Evolutionary conservation across 768 basidiomycete genomes (phyloP).

Genomic region (Leccinum variicolor): DNA sequence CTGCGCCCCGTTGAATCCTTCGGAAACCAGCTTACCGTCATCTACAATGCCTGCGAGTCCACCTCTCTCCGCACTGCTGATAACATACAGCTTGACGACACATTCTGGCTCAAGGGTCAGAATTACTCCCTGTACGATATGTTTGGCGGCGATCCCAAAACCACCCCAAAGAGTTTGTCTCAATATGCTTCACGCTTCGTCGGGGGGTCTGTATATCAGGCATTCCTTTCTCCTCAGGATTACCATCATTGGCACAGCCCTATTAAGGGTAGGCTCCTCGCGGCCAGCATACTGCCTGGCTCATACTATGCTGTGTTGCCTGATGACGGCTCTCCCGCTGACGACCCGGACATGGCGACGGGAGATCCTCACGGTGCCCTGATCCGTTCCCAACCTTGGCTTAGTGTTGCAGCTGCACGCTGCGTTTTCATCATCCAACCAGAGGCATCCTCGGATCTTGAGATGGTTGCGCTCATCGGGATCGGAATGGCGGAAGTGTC

Average conservation of each 20-base stretch:
- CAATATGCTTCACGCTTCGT: slow-evolving; percentile 35
- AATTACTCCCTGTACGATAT: slow-evolving; percentile 57
- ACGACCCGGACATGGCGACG: background rate
- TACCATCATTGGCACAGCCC: slow-evolving; percentile 67
- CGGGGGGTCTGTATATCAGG: slow-evolving; percentile 52
- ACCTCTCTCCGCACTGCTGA: slow-evolving; percentile 33
- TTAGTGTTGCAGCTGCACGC: slow-evolving; percentile 46
- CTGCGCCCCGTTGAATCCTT: background rate
- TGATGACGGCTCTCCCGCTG: slow-evolving; percentile 3
- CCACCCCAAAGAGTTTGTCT: background rate
- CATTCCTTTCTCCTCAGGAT: slow-evolving; percentile 47
- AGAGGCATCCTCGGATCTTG: slow-evolving; percentile 42
- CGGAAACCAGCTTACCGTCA: slow-evolving; percentile 14
- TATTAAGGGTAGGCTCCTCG: slow-evolving; percentile 25
- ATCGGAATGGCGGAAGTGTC: slow-evolving; percentile 67
- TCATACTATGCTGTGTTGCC: slow-evolving; percentile 16
- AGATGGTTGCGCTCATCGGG: slow-evolving; percentile 50
- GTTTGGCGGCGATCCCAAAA: slow-evolving; percentile 28
- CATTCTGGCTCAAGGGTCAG: slow-evolving; percentile 60
- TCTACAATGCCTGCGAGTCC: slow-evolving; percentile 55
- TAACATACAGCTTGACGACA: slow-evolving; percentile 40
- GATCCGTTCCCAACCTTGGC: slow-evolving; percentile 37
- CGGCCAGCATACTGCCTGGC: slow-evolving; percentile 31
- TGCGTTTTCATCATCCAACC: slow-evolving; percentile 54
- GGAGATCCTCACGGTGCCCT: slow-evolving; percentile 18